phyloP scores from a whole-genome alignment of 345 rosid genomes.

The Gossypium sturtianum region DNA sequence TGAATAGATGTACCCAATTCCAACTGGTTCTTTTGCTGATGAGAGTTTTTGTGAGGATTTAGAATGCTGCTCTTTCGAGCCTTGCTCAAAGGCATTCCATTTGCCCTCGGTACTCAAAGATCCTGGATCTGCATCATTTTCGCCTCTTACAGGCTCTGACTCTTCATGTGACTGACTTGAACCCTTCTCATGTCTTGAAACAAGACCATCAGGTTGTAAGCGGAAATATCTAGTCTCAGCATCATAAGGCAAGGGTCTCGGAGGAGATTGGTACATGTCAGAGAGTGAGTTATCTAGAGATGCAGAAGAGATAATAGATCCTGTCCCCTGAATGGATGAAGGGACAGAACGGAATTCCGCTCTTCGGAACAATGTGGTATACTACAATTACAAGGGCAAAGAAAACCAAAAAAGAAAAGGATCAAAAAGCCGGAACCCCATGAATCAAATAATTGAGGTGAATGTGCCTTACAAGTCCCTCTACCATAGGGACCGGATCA shows the following conservation, averaged over 20 bases:
- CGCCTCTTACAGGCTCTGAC: slow-evolving; percentile 71
- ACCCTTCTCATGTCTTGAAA: slow-evolving; percentile 80
- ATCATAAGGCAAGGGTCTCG: slow-evolving; percentile 95
- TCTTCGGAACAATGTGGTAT: slow-evolving; percentile 61
- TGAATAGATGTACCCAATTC: slow-evolving; percentile 44
- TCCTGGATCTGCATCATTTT: slow-evolving; percentile 48
- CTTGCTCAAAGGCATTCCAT: slow-evolving; percentile 64
- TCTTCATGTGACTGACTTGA: slow-evolving; percentile 81
- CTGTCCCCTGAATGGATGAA: slow-evolving; percentile 68
- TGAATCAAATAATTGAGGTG: neutral
- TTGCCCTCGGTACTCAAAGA: slow-evolving; percentile 48
- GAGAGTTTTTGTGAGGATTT: slow-evolving; percentile 48
- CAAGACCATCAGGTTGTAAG: slow-evolving; percentile 52
- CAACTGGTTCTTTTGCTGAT: slow-evolving; percentile 37
- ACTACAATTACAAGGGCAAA: slow-evolving; percentile 35
- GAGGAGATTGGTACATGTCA: slow-evolving; percentile 84
- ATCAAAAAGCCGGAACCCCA: slow-evolving; percentile 11
- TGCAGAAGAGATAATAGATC: slow-evolving; percentile 57
- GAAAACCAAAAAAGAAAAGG: slow-evolving; percentile 3
- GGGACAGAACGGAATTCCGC: slow-evolving; percentile 72
- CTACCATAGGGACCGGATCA: too few species aligned
- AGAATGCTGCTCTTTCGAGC: slow-evolving; percentile 50
- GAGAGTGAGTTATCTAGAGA: slow-evolving; percentile 82
- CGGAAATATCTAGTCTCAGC: slow-evolving; percentile 56
- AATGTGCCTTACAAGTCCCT: too few species aligned